Evolutionary conservation across 2,329 filamentous ascomycete species (phyloP).

Genomic region (Cadophora luteo-olivacea): DNA sequence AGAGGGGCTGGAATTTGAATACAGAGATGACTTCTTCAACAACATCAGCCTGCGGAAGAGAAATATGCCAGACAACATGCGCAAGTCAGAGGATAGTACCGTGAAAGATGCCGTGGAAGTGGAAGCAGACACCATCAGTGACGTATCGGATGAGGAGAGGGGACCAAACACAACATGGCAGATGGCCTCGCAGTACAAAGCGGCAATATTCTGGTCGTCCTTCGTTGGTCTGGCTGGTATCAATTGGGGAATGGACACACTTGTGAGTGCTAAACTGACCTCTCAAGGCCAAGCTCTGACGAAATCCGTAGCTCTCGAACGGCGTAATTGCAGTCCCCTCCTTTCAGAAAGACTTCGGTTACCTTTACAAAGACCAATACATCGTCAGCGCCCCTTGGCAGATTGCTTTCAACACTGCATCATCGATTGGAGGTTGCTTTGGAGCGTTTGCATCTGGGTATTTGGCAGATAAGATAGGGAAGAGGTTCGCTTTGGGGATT

Average conservation of each 20-base stretch:
- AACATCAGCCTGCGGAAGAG: background rate
- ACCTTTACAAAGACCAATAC: conserved; percentile 40
- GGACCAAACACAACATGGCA: conserved; percentile 26
- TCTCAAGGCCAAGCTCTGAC: background rate
- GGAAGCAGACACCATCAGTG: conserved; percentile 2
- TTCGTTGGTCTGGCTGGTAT: conserved; percentile 32
- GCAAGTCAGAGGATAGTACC: background rate
- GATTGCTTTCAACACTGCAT: conserved; percentile 54
- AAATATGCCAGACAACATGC: conserved; percentile 10
- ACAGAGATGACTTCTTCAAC: conserved; percentile 9
- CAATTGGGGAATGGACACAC: conserved; percentile 34
- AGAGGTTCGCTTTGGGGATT: conserved; percentile 44
- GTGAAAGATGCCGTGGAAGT: conserved; percentile 22
- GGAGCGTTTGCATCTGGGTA: conserved; percentile 54
- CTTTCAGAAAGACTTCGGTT: conserved; percentile 51
- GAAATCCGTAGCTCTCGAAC: conserved; percentile 46
- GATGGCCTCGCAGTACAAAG: conserved; percentile 27
- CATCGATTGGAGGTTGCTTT: conserved; percentile 54
- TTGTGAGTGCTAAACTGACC: conserved; percentile 18
- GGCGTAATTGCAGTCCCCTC: conserved; percentile 50
- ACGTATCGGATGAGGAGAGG: conserved; percentile 13
- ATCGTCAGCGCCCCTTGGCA: conserved; percentile 57
- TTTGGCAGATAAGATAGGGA: conserved; percentile 52
- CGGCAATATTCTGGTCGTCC: conserved; percentile 30
- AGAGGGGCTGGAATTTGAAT: background rate